A percentile compares a stretch with the other conserved stretches of the same genome.
phyloP scores from a whole-genome alignment of 177 flowering plant species.

The Tripterygium wilfordii region DNA sequence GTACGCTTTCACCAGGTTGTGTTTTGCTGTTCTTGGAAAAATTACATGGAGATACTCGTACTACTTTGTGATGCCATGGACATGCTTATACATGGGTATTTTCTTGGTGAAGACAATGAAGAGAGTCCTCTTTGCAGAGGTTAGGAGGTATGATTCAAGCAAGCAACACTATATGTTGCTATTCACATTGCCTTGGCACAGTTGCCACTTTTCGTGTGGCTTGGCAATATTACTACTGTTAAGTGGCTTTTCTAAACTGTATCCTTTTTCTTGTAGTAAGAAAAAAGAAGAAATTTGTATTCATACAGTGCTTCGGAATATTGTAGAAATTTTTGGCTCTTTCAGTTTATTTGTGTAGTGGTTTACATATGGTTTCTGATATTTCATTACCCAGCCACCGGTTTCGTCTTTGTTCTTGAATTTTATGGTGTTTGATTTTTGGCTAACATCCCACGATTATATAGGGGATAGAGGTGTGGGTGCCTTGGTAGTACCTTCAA shows the following conservation, averaged over 20 bases:
- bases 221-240: slow-evolving; percentile 53
- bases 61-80: slow-evolving; percentile 65
- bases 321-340: slow-evolving; percentile 5
- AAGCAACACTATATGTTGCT: slow-evolving; percentile 63
- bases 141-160: slow-evolving; percentile 72
- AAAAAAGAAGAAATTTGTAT: not conserved
- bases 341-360: not conserved
- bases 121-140: slow-evolving; percentile 73
- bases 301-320: slow-evolving; percentile 1
- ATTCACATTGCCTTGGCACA: slow-evolving; percentile 63
- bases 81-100: slow-evolving; percentile 69
- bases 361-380: no score
- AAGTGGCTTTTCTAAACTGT: slow-evolving; percentile 46
- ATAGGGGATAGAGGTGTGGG: no score
- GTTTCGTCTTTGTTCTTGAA: no score
- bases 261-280: slow-evolving; percentile 1
- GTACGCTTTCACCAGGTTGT: slow-evolving; percentile 65
- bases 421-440: no score
- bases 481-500: no score
- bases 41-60: slow-evolving; percentile 51
- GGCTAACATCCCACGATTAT: no score
- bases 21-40: slow-evolving; percentile 64
- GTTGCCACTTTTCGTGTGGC: slow-evolving; percentile 68
- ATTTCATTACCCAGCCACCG: no score
- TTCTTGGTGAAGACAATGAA: slow-evolving; percentile 89